Base-by-base conservation (phyloP, 345 rosid genomes). In the Clausena lansium region DNA sequence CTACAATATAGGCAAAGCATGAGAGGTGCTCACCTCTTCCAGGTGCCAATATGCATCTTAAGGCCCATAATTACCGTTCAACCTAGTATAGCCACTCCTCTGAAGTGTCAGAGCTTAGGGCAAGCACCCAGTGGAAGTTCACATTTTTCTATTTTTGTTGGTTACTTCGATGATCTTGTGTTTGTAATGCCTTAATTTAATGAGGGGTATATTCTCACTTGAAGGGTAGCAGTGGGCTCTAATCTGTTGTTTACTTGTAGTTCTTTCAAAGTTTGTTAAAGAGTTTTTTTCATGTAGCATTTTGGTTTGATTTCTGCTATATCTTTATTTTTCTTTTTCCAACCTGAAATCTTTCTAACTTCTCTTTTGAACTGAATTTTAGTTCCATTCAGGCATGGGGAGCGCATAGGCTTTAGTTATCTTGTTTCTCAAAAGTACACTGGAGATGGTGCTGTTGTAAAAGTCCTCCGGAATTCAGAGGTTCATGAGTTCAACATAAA, bases 371-470 rank as follows among this genome's bases (percentile, higher is more conserved):
- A 57, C 41, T 71, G 27, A 47, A 76, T 77, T 86, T 45, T 87
- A 95, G 99, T 95, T 84, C 94, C 98, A 67, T 95, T 95, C 87
- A 89, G 99, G 86, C 94, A 89, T 71, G 98, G 98, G 14, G 99
- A 95, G 84, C 89, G 98, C 70, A 93, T 95, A 81, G 91, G 97
- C 4, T 95, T 95, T 87, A 91, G 99, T 80, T 93, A 92, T 83
- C 97, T 95, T 66, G 91, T 93, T 73, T 89, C 99, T 73, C 99
- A 92, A 61, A 95, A 95, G 70, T 95, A 93, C 81, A 88, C 97
- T n/a, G 94, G 96, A 62, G 99, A 95, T 82, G 85, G 82, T 75
- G 98, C 96, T 66, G 62, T 69, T 28, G 92, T 95, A 65, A 92
- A 91, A 88, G 95, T 95, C 71, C 89, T 95, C 9, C 92, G 98